Evolutionary conservation across 306 rosid genomes (phyloP), one percentile per base, ranked within the genome.

Genomic region (Vigna hirtella): DNA sequence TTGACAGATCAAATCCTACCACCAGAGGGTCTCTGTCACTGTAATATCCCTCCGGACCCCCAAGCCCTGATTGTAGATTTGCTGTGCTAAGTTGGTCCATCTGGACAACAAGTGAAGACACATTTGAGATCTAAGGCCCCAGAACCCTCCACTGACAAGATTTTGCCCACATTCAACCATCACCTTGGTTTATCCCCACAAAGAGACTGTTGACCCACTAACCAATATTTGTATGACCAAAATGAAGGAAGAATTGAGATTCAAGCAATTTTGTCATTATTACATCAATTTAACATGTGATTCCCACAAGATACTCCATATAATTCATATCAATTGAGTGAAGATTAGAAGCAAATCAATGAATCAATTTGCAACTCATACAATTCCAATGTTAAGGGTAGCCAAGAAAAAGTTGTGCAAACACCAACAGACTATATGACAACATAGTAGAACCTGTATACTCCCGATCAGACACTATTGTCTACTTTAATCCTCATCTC

Each of bases 361-460:
- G 63, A 56, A 56, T 22, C 64, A 57, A 57, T 57, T 68, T 77
- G 74, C 75, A 66, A 42, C 47, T 53, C 81, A 55, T 38, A 49
- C 30, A 9, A 77, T 24, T 24, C 56, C 47, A n/a, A 24, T 52
- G 56, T 22, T 70, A 38, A 61, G 62, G 62, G 49, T 47, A 58
- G 49, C 73, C 50, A 71, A 71, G 42, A 71, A 9, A 61, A 40
- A 50, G 43, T 8, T 38, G 38, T 13, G 68, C 52, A 66, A 28
- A 30, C 38, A 55, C 50, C 12, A 9, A 14, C 64, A 15, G 22
- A 7, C 55, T 57, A 72, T 4, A 52, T 26, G 42, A 9, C 66
- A 63, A 63, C 38, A 63, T 62, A 36, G 63, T 6, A 30, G 50
- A 42, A 72, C n/a, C 73, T 26, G 77, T n/a, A 79, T 12, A 24